These are phyloP conservation scores for Saitozyma sp. DNA, from an alignment of 768 basidiomycete genomes.

Conservation along the genomic window DNA sequence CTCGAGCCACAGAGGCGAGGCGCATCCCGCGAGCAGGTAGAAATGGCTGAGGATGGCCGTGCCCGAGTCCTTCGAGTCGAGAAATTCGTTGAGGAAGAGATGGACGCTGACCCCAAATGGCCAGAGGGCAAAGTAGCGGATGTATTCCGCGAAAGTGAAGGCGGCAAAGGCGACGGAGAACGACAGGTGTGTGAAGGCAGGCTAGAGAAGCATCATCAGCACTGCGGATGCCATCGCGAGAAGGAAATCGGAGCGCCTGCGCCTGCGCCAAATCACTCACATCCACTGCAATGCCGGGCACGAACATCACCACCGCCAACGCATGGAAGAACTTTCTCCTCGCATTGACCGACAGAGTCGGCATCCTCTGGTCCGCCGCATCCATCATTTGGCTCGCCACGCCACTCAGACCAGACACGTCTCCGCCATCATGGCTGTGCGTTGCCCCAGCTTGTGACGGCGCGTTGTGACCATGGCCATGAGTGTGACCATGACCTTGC, in stretches of 20 bases:
- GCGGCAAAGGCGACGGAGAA: slow-evolving; percentile 93
- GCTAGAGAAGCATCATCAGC: slow-evolving; percentile 58
- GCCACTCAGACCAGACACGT: slow-evolving; percentile 16
- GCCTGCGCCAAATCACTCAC: slow-evolving; percentile 58
- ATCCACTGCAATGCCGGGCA: slow-evolving; percentile 89
- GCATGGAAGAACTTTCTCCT: slow-evolving; percentile 96
- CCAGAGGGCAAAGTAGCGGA: slow-evolving; percentile 97
- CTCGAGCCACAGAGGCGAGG: slow-evolving; percentile 91
- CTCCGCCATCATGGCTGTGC: slow-evolving; percentile 4
- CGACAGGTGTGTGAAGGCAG: slow-evolving; percentile 91
- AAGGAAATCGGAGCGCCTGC: no score
- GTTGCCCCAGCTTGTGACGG: slow-evolving; percentile 5
- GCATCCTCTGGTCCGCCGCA: slow-evolving; percentile 85
- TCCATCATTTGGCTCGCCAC: slow-evolving; percentile 58
- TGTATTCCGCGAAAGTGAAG: slow-evolving; percentile 95
- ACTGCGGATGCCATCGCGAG: not conserved
- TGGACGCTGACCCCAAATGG: slow-evolving; percentile 91
- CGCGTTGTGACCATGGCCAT: not conserved
- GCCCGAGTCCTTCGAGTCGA: slow-evolving; percentile 91
- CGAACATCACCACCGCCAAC: slow-evolving; percentile 91
- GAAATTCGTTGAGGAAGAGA: slow-evolving; percentile 94
- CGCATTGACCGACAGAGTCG: slow-evolving; percentile 84
- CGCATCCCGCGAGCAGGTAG: slow-evolving; percentile 92
- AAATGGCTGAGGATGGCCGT: slow-evolving; percentile 97
- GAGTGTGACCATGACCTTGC: no score